These are phyloP conservation scores for Cornus suecica DNA, from an alignment of 148 eudicot genomes.

Conservation along the genomic window DNA sequence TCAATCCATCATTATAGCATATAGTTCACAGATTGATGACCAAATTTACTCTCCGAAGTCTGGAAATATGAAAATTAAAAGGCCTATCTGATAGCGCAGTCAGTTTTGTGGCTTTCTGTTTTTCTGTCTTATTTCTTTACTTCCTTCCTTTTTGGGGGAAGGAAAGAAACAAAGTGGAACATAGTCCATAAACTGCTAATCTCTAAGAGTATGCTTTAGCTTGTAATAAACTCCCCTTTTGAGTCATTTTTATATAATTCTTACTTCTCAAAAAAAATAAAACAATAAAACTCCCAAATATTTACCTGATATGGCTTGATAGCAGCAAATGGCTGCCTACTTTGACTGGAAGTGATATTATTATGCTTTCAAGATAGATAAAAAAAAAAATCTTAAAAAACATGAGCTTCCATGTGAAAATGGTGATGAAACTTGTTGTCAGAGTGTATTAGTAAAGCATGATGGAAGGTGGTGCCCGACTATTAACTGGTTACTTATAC, in stretches of 20 bases:
- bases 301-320: not conserved
- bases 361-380: not conserved
- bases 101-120: not conserved
- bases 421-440: not conserved
- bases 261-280: too few relatives aligned
- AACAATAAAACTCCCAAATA: too few relatives aligned
- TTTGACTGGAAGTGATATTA: not conserved
- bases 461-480: not conserved
- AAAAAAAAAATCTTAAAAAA: too few relatives aligned
- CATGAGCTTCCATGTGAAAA: not conserved
- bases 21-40: not conserved
- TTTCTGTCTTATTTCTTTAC: not conserved
- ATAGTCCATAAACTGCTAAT: not conserved
- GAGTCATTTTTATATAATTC: too few relatives aligned
- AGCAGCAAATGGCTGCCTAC: not conserved
- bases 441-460: not conserved
- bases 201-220: not conserved
- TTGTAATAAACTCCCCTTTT: not conserved
- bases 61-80: not conserved
- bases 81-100: not conserved
- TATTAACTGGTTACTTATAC: not conserved
- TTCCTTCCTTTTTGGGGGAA: not conserved
- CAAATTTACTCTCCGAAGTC: not conserved
- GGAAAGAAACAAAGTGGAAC: not conserved
- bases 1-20: not conserved